These are phyloP conservation scores for Cercospora zeina DNA, from an alignment of 2,329 filamentous ascomycete species.

Conservation along the genomic window DNA sequence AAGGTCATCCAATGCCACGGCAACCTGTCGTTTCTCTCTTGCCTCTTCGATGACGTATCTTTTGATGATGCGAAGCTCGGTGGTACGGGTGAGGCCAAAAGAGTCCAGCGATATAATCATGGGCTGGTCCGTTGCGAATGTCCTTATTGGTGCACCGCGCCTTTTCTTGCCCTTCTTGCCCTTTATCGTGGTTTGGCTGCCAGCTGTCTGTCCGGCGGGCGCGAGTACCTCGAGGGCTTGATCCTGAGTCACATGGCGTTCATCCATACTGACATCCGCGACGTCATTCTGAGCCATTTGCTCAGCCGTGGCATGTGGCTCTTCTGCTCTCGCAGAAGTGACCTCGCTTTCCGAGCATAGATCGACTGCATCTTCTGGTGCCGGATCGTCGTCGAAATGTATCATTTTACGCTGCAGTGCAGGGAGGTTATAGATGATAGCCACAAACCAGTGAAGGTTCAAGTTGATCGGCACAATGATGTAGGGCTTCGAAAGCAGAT, in stretches of 20 bases:
- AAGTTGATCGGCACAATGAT: constrained; percentile 92
- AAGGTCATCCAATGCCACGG: constrained; percentile 49
- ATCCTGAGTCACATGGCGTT: not conserved
- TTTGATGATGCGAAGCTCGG: constrained; percentile 67
- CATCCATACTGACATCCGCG: not conserved
- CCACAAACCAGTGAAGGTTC: constrained; percentile 83
- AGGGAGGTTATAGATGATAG: constrained; percentile 91
- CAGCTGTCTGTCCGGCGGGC: constrained; percentile 1
- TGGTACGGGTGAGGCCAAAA: constrained; percentile 63
- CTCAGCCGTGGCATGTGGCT: not conserved
- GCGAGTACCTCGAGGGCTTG: not conserved
- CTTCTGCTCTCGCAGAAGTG: not conserved
- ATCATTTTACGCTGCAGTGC: constrained; percentile 35
- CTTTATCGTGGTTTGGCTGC: not conserved
- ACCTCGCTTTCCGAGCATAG: not conserved
- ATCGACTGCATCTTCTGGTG: not conserved
- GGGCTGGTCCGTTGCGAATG: constrained; percentile 48
- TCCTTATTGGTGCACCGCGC: constrained; percentile 29
- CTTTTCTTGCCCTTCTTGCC: constrained; percentile 24
- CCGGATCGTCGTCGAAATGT: constrained; percentile 17
- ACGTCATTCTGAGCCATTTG: not conserved
- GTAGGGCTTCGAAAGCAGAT: constrained; percentile 83
- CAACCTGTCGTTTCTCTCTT: constrained; percentile 58
- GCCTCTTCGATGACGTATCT: constrained; percentile 77
- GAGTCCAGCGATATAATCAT: constrained; percentile 88